phyloP scores from a whole-genome alignment of 2,329 filamentous ascomycete species.

The Ceratocystis cubensis region DNA sequence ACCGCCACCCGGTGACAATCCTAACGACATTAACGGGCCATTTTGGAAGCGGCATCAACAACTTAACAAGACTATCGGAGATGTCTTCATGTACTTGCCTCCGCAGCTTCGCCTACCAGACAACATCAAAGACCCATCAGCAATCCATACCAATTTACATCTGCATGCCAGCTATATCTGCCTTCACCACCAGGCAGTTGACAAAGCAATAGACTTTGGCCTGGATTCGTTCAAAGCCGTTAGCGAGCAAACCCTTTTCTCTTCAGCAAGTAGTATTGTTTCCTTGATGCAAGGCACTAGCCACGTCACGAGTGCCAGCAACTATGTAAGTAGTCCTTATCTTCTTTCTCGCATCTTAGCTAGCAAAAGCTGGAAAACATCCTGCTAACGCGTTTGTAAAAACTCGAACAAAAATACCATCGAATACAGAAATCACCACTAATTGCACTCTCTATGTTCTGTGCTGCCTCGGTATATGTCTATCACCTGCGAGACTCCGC shows the following conservation, averaged over 20 bases:
- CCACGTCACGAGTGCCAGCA: constrained; percentile 37
- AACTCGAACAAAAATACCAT: too few relatives aligned
- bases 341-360: background rate
- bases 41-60: constrained; percentile 80
- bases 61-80: constrained; percentile 69
- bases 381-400: constrained; percentile 25
- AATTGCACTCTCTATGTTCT: constrained; percentile 72
- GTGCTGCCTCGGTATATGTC: constrained; percentile 71
- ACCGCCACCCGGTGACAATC: constrained; percentile 52
- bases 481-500: constrained; percentile 60
- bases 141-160: constrained; percentile 76
- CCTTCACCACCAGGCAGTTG: constrained; percentile 76
- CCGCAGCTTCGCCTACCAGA: constrained; percentile 58
- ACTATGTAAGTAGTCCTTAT: constrained; percentile 42
- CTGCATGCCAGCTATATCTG: constrained; percentile 81
- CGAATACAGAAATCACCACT: constrained; percentile 38
- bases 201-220: constrained; percentile 60
- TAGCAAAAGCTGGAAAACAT: constrained; percentile 26
- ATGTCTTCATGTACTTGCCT: constrained; percentile 66
- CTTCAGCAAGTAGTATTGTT: constrained; percentile 72
- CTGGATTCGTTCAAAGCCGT: constrained; percentile 48
- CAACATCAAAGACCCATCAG: constrained; percentile 55
- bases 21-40: constrained; percentile 59
- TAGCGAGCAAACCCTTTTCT: constrained; percentile 60
- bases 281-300: constrained; percentile 70